These are phyloP conservation scores for Nepenthes gracilis DNA, from an alignment of 148 eudicot genomes.

Conservation along the genomic window DNA sequence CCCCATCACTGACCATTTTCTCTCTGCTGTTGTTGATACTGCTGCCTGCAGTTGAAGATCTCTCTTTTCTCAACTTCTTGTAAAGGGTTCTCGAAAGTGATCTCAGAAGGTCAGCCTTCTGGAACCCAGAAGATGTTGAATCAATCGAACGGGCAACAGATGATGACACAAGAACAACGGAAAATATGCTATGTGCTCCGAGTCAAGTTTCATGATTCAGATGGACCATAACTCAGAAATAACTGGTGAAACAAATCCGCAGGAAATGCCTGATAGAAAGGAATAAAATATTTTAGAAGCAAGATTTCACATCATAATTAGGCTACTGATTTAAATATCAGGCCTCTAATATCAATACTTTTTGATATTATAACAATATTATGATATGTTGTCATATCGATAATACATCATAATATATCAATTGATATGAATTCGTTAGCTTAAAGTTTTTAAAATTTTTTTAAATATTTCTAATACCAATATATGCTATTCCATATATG, in stretches of 20 bases:
- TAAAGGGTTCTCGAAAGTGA: slow-evolving; percentile 89
- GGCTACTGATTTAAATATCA: no score
- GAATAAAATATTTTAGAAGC: slow-evolving; percentile 5
- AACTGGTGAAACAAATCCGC: slow-evolving; percentile 89
- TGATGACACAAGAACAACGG: slow-evolving; percentile 94
- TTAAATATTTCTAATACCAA: no score
- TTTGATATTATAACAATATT: no score
- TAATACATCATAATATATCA: no score
- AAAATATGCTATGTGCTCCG: slow-evolving; percentile 79
- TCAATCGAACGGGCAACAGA: slow-evolving; percentile 47
- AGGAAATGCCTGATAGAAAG: slow-evolving; percentile 67
- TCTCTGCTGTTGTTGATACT: neutral
- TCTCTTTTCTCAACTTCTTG: slow-evolving; percentile 60
- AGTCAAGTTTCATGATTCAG: slow-evolving; percentile 84
- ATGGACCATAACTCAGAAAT: slow-evolving; percentile 90
- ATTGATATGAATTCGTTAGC: no score
- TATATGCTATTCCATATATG: no score
- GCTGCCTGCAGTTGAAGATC: slow-evolving; percentile 32
- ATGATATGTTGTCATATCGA: no score
- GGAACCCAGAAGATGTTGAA: slow-evolving; percentile 17
- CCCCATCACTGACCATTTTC: slow-evolving; percentile 19
- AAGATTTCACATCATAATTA: neutral
- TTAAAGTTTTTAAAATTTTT: no score
- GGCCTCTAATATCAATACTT: no score
- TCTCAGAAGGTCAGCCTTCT: slow-evolving; percentile 40